These are phyloP conservation scores for Pythium scleroteichum DNA, from an alignment of 352 stramenopile genomes.

Conservation along the genomic window DNA sequence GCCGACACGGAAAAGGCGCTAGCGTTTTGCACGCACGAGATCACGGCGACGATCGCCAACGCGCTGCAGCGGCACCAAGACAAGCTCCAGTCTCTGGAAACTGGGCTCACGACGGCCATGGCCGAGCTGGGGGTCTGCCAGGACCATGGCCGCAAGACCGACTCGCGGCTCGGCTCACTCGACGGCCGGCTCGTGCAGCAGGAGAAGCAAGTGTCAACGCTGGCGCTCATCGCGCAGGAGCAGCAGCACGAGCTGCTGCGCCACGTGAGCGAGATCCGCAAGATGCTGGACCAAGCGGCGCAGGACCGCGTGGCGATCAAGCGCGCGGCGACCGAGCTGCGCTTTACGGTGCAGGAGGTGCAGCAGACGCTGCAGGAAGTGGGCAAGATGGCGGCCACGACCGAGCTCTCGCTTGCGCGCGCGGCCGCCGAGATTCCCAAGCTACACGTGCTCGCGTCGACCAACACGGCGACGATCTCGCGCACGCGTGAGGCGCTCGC, in stretches of 20 bases:
- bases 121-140: constrained; percentile 36
- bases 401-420: constrained; percentile 40
- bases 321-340: constrained; percentile 33
- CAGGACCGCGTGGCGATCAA: constrained; percentile 46
- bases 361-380: constrained; percentile 55
- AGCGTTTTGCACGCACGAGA: constrained; percentile 27
- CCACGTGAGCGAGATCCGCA: constrained; percentile 29
- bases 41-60: constrained; percentile 29
- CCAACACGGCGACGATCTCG: constrained; percentile 41
- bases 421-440: constrained; percentile 55
- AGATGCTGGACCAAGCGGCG: constrained; percentile 32
- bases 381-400: constrained; percentile 39
- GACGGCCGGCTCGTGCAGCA: constrained; percentile 39
- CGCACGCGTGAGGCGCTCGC: constrained; percentile 44
- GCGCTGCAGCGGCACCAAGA: constrained; percentile 37
- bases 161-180: constrained; percentile 38
- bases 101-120: constrained; percentile 27
- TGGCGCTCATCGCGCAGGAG: constrained; percentile 39
- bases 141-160: constrained; percentile 32
- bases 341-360: constrained; percentile 45
- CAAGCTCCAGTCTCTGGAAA: constrained; percentile 35
- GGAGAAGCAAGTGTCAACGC: constrained; percentile 48
- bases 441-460: constrained; percentile 40
- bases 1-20: constrained; percentile 38
- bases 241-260: constrained; percentile 47